Base-by-base conservation (phyloP, 2,329 filamentous ascomycete species). In the Didymella pinodella region DNA sequence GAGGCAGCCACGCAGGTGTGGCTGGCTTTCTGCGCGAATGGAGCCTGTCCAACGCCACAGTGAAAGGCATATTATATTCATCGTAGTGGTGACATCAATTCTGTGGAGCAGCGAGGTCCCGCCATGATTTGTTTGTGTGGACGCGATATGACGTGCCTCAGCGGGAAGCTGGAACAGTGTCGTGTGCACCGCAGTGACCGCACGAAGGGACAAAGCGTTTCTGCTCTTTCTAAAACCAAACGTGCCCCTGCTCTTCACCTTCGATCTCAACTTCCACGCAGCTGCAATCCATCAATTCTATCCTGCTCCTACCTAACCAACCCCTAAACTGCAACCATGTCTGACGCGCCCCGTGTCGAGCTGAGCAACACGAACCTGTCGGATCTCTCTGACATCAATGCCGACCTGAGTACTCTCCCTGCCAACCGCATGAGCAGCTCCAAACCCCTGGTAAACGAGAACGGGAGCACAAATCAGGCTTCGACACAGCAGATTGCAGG, bases 311-410 rank as follows among this genome's bases (percentile, higher is more conserved):
- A 53, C 53, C 34, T 29, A 36, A 12, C 14, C 34, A 47, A 40
- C 45, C 57, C 26, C 43, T 55, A 54, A 29, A 45, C 50, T 31
- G 22, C 51, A 56, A 55, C 12, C 59, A 75, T 75, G 72, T 74
- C 72, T 59, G 70, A 68, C 48, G 69, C 70, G 62, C 71, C 71
- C 54, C 71, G 70, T 54, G 65, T 74, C 50, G 67, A 73, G 59
- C 68, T 73, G 47, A 69, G 58, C 63, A 70, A 63, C 61, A 64
- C 62, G 16, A 63, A 68, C 44, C 59, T 69, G 14, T 58, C 65
- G 29, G 72, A 74, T 59, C 65, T 73, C 25, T 40, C 36, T 40
- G 36, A 40, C 36, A 40, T 40, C 8, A 40, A 40, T 11, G 47
- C 56, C 54, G 72, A 73, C 50, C 63, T 68, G 6, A 64, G 18